phyloP scores from a whole-genome alignment of 2,329 filamentous ascomycete genomes.

The Ceratocystis cubensis region DNA sequence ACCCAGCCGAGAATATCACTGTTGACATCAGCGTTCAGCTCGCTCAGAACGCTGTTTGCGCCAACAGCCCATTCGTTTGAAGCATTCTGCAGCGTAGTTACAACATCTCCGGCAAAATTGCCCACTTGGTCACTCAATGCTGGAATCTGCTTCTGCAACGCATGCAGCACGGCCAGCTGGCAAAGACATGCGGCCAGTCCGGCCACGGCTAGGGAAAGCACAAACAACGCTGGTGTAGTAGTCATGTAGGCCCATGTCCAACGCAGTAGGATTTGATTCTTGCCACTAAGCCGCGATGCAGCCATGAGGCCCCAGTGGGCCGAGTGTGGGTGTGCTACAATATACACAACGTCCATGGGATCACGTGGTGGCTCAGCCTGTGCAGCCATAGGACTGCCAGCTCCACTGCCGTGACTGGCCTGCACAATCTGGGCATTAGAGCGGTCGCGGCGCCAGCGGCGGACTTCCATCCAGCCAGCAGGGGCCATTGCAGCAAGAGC shows the following conservation, averaged over 20 bases:
- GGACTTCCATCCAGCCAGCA: conserved; percentile 70
- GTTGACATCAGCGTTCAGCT: conserved; percentile 69
- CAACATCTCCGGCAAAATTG: conserved; percentile 66
- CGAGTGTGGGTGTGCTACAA: conserved; percentile 69
- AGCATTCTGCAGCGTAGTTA: conserved; percentile 56
- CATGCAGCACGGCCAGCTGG: conserved; percentile 64
- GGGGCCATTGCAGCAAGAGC: conserved; percentile 63
- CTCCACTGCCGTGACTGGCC: neutral
- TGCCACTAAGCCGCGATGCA: conserved; percentile 46
- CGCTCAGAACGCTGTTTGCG: conserved; percentile 59
- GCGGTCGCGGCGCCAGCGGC: conserved; percentile 61
- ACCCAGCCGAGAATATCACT: conserved; percentile 77
- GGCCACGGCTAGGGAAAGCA: conserved; percentile 69
- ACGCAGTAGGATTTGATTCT: conserved; percentile 59
- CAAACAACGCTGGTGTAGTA: conserved; percentile 69
- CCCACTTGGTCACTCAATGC: conserved; percentile 62
- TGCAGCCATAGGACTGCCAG: neutral
- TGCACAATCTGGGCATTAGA: conserved; percentile 54
- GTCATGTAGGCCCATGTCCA: conserved; percentile 86
- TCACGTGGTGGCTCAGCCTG: conserved; percentile 37
- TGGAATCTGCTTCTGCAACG: conserved; percentile 64
- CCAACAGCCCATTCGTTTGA: conserved; percentile 64
- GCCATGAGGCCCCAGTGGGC: conserved; percentile 58
- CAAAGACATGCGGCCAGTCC: conserved; percentile 73
- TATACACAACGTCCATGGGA: conserved; percentile 77